phyloP scores from a whole-genome alignment of 2,329 filamentous ascomycete species.

The Phoma sp. region DNA sequence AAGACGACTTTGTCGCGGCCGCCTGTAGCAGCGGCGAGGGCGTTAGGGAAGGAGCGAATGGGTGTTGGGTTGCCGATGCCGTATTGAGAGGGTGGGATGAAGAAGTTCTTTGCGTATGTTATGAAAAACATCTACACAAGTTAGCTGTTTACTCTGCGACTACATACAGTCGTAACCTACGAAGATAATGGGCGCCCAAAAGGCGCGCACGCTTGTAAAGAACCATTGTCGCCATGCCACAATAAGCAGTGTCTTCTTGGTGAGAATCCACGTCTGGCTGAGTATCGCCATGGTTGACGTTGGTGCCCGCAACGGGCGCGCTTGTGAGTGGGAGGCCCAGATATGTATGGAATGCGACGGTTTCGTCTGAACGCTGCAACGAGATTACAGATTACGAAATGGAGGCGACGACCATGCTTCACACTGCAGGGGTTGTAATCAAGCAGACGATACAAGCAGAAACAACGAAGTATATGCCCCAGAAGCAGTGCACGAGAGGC shows the following conservation, averaged over 20 bases:
- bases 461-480: background rate
- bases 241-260: constrained; percentile 63
- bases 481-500: background rate
- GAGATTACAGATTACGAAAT: constrained; percentile 9
- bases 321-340: constrained; percentile 2
- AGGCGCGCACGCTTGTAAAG: constrained; percentile 61
- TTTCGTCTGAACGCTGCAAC: background rate
- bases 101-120: constrained; percentile 78
- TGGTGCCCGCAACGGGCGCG: constrained; percentile 22
- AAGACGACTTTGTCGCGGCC: constrained; percentile 76
- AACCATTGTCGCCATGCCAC: constrained; percentile 60
- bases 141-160: constrained; percentile 13
- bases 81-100: constrained; percentile 75
- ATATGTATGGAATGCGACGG: background rate
- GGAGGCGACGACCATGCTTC: constrained; percentile 6
- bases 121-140: constrained; percentile 54
- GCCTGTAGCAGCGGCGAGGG: constrained; percentile 62
- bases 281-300: constrained; percentile 46
- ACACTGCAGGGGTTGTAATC: constrained; percentile 2
- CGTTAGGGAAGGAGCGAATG: constrained; percentile 69
- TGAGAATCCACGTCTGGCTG: constrained; percentile 62
- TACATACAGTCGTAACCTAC: constrained; percentile 25
- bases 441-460: background rate
- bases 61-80: constrained; percentile 70
- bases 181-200: constrained; percentile 63